These are phyloP conservation scores for Phyllosticta citribraziliensis DNA, from an alignment of 2,329 filamentous ascomycete species.

Conservation along the genomic window DNA sequence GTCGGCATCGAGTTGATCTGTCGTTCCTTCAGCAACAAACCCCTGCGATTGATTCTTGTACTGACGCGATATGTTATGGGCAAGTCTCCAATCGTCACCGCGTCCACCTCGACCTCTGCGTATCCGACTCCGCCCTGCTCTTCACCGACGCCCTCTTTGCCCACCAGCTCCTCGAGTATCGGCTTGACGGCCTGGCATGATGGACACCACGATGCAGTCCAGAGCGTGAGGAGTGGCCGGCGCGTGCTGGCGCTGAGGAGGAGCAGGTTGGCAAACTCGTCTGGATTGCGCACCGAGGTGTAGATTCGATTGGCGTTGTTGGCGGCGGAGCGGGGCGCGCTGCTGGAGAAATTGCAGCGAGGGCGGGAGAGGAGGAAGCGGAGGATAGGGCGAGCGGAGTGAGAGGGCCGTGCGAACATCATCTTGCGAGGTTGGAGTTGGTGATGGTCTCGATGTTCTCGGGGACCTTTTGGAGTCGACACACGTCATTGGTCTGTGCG, in stretches of 20 bases:
- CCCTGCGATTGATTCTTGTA: background rate
- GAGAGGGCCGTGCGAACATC: background rate
- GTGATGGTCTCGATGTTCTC: background rate
- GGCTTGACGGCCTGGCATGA: slow-evolving; percentile 35
- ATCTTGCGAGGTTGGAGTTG: background rate
- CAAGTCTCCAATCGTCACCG: slow-evolving; percentile 32
- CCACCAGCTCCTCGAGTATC: slow-evolving; percentile 32
- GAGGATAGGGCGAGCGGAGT: background rate
- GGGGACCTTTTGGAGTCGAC: background rate
- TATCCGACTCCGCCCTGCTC: slow-evolving; percentile 36
- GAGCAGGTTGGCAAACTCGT: slow-evolving; percentile 39
- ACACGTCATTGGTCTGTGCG: background rate
- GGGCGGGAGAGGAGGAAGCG: background rate
- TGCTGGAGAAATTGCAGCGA: background rate
- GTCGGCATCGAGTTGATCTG: slow-evolving; percentile 40
- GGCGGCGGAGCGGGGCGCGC: background rate
- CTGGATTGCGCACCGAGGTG: slow-evolving; percentile 31
- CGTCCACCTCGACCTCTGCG: slow-evolving; percentile 40
- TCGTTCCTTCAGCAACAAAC: slow-evolving; percentile 1
- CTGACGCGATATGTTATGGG: slow-evolving; percentile 31
- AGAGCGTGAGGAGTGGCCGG: slow-evolving; percentile 38
- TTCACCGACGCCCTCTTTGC: slow-evolving; percentile 36
- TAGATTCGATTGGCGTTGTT: slow-evolving; percentile 6
- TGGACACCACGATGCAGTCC: slow-evolving; percentile 40
- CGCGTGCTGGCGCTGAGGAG: slow-evolving; percentile 37